These are phyloP conservation scores for Aristolochia fimbriata DNA, from an alignment of 164 flowering plant species.

Conservation along the genomic window DNA sequence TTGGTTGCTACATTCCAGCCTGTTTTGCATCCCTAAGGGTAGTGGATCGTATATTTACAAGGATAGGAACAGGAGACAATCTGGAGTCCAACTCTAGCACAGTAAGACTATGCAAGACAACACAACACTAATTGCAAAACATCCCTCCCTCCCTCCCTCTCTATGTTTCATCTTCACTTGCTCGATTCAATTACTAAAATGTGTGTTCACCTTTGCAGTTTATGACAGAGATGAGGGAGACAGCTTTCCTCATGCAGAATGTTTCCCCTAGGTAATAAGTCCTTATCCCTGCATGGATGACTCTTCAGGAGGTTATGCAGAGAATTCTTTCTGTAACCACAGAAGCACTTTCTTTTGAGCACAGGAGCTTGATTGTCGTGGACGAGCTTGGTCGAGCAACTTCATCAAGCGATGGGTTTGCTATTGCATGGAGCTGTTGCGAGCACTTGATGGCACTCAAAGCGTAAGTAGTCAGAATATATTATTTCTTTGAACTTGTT, in stretches of 20 bases:
- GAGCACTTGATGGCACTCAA: conserved; percentile 81
- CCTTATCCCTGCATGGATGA: no score
- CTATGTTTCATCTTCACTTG: background rate
- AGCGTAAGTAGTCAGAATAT: conserved; percentile 34
- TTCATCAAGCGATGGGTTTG: conserved; percentile 92
- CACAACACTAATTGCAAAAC: background rate
- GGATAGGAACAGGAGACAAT: conserved; percentile 89
- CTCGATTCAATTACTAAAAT: background rate
- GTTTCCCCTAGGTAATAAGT: conserved; percentile 52
- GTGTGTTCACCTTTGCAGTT: conserved; percentile 38
- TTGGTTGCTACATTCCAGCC: conserved; percentile 97
- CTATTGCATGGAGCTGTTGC: conserved; percentile 99
- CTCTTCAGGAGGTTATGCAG: no score
- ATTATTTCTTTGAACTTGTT: no score
- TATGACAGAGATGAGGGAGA: conserved; percentile 99
- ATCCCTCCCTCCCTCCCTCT: background rate
- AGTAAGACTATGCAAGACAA: conserved; percentile 23
- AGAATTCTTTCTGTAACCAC: no score
- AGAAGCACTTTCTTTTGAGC: background rate
- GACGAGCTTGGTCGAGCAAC: conserved; percentile 99
- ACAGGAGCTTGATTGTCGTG: conserved; percentile 89
- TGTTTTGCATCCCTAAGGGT: conserved; percentile 68
- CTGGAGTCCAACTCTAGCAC: conserved; percentile 98
- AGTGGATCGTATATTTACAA: conserved; percentile 90
- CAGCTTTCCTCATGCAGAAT: conserved; percentile 94